These are phyloP conservation scores for Tylopilus vinaceipallidus DNA, from an alignment of 768 basidiomycete genomes.

Conservation along the genomic window DNA sequence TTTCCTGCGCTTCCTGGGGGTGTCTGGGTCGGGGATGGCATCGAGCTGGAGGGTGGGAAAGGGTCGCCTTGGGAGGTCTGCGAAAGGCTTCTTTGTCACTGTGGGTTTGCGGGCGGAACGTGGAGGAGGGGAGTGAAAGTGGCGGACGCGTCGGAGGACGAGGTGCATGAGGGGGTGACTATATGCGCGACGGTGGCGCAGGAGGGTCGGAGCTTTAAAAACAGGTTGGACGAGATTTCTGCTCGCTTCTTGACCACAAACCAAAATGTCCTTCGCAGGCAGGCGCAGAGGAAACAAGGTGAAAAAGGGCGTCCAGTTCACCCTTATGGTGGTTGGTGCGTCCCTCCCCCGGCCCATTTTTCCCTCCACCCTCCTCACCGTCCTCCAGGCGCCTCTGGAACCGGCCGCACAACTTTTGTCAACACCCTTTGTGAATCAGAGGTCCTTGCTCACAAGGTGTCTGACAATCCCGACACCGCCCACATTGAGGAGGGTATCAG, in stretches of 20 bases:
- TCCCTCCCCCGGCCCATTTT: conserved; percentile 14
- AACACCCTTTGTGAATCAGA: conserved; percentile 98
- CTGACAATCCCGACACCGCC: conserved; percentile 81
- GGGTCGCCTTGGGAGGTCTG: conserved; percentile 54
- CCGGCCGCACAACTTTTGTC: conserved; percentile 96
- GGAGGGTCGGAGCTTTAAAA: conserved; percentile 34
- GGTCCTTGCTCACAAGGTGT: conserved; percentile 84
- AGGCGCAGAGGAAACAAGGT: conserved; percentile 91
- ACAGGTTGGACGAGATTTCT: conserved; percentile 31
- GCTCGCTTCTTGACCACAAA: conserved; percentile 31
- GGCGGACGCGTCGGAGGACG: conserved; percentile 14
- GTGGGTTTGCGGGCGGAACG: conserved; percentile 2
- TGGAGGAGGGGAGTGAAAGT: conserved; percentile 10
- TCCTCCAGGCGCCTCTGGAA: conserved; percentile 89
- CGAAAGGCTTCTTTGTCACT: conserved; percentile 49
- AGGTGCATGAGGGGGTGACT: conserved; percentile 9
- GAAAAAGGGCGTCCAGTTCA: conserved; percentile 99
- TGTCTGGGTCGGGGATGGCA: not conserved
- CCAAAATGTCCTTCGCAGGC: conserved; percentile 79
- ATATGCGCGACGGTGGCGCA: conserved; percentile 35
- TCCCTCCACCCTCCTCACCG: not conserved
- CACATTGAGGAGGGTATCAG: conserved; percentile 92
- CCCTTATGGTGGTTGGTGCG: conserved; percentile 96
- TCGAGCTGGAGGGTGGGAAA: not conserved
- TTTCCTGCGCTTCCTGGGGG: not conserved